Percentiles rank a stretch among this genome's conserved stretches.
Evolutionary conservation across 257 asterid species (phyloP).

Genomic region (Solanum pimpinellifolium): DNA sequence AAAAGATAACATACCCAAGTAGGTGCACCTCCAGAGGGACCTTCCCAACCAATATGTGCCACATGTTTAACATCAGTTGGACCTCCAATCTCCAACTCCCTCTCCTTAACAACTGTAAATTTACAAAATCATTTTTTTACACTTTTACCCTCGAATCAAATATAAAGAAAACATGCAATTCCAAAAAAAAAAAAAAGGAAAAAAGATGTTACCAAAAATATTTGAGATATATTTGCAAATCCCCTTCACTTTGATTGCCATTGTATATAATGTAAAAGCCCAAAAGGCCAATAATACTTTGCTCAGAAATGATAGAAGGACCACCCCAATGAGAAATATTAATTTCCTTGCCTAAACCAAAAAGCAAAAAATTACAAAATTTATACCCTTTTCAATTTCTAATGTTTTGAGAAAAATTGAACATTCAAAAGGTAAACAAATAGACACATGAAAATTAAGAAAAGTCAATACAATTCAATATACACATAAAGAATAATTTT

Average conservation of each 20-base stretch:
- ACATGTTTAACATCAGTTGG: constrained; percentile 78
- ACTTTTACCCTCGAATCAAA: background rate
- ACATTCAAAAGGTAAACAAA: background rate
- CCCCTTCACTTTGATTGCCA: constrained; percentile 70
- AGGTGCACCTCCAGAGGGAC: constrained; percentile 47
- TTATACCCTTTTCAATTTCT: background rate
- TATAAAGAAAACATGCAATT: background rate
- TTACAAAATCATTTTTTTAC: background rate
- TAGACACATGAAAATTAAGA: background rate
- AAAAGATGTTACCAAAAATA: constrained; percentile 38
- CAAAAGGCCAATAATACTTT: background rate
- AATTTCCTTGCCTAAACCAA: background rate
- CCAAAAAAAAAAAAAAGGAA: background rate
- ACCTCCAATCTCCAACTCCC: constrained; percentile 47
- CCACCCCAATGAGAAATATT: constrained; percentile 1
- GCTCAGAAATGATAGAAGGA: constrained; percentile 6
- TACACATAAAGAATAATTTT: background rate
- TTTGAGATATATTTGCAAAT: constrained; percentile 61
- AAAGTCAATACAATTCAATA: fast-evolving
- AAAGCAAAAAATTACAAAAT: background rate
- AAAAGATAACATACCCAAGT: constrained; percentile 32
- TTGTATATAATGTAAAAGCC: constrained; percentile 2
- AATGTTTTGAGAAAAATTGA: no score
- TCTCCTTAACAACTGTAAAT: constrained; percentile 47
- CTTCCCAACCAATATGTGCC: constrained; percentile 61